These are phyloP conservation scores for Favolaschia claudopus DNA, from an alignment of 768 basidiomycete species.

Conservation along the genomic window DNA sequence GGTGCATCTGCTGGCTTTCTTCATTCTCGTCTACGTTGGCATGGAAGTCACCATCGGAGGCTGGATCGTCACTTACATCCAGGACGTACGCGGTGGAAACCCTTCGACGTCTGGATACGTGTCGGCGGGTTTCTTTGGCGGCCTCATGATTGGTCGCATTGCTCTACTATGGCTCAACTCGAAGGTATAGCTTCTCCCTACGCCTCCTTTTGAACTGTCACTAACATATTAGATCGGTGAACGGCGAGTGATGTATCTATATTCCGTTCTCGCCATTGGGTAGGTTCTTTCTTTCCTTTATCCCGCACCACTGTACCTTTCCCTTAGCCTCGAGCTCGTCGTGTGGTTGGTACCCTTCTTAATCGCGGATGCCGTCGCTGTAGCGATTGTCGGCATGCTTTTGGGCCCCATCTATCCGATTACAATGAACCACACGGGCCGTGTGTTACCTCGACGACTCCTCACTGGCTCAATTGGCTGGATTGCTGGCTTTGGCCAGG, in stretches of 20 bases:
- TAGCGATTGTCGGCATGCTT: slow-evolving; percentile 69
- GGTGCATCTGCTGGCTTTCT: slow-evolving; percentile 56
- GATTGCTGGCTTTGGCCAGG: slow-evolving; percentile 74
- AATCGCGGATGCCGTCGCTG: slow-evolving; percentile 66
- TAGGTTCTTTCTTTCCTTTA: slow-evolving; percentile 21
- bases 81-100: slow-evolving; percentile 53
- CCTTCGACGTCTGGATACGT: slow-evolving; percentile 56
- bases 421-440: slow-evolving; percentile 71
- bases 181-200: slow-evolving; percentile 36
- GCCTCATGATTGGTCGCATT: slow-evolving; percentile 66
- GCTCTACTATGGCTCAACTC: slow-evolving; percentile 63
- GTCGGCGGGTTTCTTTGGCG: slow-evolving; percentile 60
- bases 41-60: slow-evolving; percentile 62
- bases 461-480: slow-evolving; percentile 69
- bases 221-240: slow-evolving; percentile 55
- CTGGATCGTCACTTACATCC: slow-evolving; percentile 64
- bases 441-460: slow-evolving; percentile 74
- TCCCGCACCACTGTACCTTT: not conserved
- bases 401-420: slow-evolving; percentile 81
- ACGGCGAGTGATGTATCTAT: slow-evolving; percentile 58
- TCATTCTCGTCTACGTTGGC: slow-evolving; percentile 56
- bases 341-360: slow-evolving; percentile 77
- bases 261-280: slow-evolving; percentile 58
- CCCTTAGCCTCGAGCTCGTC: slow-evolving; percentile 62
- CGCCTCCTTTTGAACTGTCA: not conserved